These are phyloP conservation scores for Plasmodium fragile DNA, from an alignment of 169 alveolate species.

Conservation along the genomic window DNA sequence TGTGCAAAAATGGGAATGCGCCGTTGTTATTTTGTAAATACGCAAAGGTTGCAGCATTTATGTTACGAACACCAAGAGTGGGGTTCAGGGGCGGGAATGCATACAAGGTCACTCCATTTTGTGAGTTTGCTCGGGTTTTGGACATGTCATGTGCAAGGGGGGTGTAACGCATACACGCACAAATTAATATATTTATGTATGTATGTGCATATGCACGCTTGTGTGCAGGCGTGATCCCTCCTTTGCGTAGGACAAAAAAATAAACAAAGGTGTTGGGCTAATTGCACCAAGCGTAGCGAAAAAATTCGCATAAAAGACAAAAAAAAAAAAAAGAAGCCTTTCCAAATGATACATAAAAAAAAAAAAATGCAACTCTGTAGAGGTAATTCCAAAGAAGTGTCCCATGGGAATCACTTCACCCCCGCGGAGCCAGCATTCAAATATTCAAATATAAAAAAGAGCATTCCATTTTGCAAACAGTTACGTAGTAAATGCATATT, in stretches of 20 bases:
- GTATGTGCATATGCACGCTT: not conserved
- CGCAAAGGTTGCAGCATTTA: not conserved
- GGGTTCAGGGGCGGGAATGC: not conserved
- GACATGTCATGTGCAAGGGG: not conserved
- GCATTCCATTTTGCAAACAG: slow-evolving; percentile 73
- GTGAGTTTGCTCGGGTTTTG: not conserved
- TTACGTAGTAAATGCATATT: slow-evolving; percentile 63
- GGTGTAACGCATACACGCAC: not conserved
- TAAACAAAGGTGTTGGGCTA: not conserved
- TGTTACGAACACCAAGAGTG: not conserved
- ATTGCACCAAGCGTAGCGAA: not conserved
- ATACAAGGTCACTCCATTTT: not conserved
- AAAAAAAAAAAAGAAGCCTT: not conserved
- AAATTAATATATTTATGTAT: not conserved
- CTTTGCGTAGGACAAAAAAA: not conserved
- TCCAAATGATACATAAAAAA: slow-evolving; percentile 9
- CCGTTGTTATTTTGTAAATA: not conserved
- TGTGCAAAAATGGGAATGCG: not conserved
- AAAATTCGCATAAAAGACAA: not conserved
- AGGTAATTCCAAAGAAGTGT: not conserved
- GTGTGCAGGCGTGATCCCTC: not conserved
- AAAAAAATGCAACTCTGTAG: not conserved
- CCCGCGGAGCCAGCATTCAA: slow-evolving; percentile 23
- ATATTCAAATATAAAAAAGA: slow-evolving; percentile 73
- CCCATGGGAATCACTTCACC: not conserved